Conservation (phyloP, 345 rosid genomes). For the Lepidium aucheri region DNA sequence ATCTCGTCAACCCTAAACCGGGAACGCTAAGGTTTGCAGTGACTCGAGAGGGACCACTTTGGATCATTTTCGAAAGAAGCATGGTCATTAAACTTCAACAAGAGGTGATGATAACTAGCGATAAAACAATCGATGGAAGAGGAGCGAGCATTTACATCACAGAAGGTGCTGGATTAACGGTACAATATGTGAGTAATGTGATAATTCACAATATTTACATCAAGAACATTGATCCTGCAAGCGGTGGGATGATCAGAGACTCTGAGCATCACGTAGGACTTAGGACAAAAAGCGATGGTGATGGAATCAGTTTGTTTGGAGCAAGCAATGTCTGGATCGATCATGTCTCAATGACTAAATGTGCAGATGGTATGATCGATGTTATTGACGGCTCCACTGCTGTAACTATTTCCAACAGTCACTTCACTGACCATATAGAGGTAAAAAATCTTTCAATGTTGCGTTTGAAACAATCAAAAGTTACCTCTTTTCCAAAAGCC, state of each 20-base stretch:
- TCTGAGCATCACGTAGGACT: conserved; percentile 46
- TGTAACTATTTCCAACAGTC: conserved; percentile 57
- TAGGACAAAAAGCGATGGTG: conserved; percentile 50
- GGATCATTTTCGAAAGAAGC: conserved; percentile 59
- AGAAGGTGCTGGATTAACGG: conserved; percentile 51
- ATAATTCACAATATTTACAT: conserved; percentile 57
- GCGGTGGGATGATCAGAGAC: conserved; percentile 69
- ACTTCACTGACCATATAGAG: conserved; percentile 56
- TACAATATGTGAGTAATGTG: conserved; percentile 59
- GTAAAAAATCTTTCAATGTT: conserved; percentile 15
- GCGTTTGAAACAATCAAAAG: neutral
- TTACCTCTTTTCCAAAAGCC: neutral
- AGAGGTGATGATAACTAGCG: conserved; percentile 42
- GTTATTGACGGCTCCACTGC: conserved; percentile 52
- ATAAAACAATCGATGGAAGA: conserved; percentile 79
- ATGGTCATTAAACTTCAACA: conserved; percentile 58
- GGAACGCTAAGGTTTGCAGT: conserved; percentile 79
- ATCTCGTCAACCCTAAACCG: conserved; percentile 44
- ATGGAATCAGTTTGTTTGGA: conserved; percentile 53
- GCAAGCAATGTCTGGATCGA: conserved; percentile 64
- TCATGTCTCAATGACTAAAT: conserved; percentile 51
- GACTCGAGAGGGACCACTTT: conserved; percentile 53
- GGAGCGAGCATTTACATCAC: conserved; percentile 60
- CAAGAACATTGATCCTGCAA: conserved; percentile 33
- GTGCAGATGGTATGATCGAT: conserved; percentile 55